These are phyloP conservation scores for Melampsora abietis-canadensis DNA, from an alignment of 1,284 basidiomycete genomes.

Conservation along the genomic window DNA sequence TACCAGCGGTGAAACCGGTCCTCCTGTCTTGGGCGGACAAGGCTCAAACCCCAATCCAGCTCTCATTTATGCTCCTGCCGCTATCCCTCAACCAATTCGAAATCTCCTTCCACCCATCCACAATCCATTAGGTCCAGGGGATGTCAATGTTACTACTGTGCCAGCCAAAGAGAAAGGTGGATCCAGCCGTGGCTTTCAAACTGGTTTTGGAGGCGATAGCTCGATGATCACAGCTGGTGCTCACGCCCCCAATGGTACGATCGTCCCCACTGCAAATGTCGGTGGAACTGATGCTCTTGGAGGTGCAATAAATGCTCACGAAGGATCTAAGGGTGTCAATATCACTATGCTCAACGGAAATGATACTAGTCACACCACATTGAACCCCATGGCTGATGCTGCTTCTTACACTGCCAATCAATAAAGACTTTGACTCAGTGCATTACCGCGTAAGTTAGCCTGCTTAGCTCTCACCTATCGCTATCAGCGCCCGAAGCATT, in stretches of 20 bases:
- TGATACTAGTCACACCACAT: neutral
- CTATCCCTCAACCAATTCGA: neutral
- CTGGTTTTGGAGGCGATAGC: neutral
- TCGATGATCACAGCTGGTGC: neutral
- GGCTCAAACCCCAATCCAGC: neutral
- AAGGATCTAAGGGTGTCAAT: neutral
- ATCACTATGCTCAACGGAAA: neutral
- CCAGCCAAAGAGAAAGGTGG: constrained; percentile 3
- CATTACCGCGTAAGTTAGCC: too few species aligned
- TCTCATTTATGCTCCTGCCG: neutral
- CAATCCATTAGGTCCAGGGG: neutral
- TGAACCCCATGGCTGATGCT: neutral
- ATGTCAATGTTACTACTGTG: neutral
- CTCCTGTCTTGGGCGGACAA: neutral
- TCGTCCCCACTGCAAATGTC: neutral
- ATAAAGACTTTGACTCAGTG: too few species aligned
- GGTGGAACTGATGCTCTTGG: neutral
- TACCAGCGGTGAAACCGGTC: neutral
- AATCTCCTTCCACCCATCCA: neutral
- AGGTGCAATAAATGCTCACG: neutral
- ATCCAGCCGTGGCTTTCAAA: neutral
- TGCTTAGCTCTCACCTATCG: too few species aligned
- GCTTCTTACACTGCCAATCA: constrained; percentile 3
- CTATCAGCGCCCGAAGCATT: too few species aligned
- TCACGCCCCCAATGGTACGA: neutral